phyloP scores from a whole-genome alignment of 805 yeast genomes.

The Hanseniaspora mollemarum region DNA sequence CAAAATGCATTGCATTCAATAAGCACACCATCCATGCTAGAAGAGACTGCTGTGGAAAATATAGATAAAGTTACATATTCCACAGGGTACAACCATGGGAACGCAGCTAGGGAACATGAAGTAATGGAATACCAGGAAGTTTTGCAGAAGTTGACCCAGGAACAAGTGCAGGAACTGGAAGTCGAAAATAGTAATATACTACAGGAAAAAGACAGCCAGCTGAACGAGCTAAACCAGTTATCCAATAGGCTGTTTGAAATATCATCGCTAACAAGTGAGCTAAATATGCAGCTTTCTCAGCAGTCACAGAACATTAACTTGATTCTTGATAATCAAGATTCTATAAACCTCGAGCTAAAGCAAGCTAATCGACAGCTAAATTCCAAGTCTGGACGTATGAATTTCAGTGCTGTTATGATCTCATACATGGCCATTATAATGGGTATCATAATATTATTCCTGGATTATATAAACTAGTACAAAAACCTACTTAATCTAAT shows the following conservation, averaged over 20 bases:
- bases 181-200: slow-evolving; percentile 48
- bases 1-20: no score
- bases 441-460: slow-evolving; percentile 44
- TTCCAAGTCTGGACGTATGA: slow-evolving; percentile 57
- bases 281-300: slow-evolving; percentile 56
- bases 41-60: slow-evolving; percentile 20
- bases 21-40: slow-evolving; percentile 23
- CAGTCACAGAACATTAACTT: slow-evolving; percentile 62
- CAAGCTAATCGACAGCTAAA: slow-evolving; percentile 61
- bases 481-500: slow-evolving; percentile 18
- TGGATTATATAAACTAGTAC: slow-evolving; percentile 38
- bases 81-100: slow-evolving; percentile 16
- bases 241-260: slow-evolving; percentile 61
- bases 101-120: slow-evolving; percentile 26
- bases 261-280: slow-evolving; percentile 60
- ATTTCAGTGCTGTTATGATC: slow-evolving; percentile 47
- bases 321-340: slow-evolving; percentile 55
- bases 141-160: slow-evolving; percentile 32
- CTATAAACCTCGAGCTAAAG: slow-evolving; percentile 50
- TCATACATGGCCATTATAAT: slow-evolving; percentile 44
- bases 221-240: slow-evolving; percentile 48
- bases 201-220: slow-evolving; percentile 46
- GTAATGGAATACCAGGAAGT: slow-evolving; percentile 31
- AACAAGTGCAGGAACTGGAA: slow-evolving; percentile 48
- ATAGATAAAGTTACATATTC: slow-evolving; percentile 29